Conservation (phyloP, 805 yeast genomes). For the Candida maesae region DNA sequence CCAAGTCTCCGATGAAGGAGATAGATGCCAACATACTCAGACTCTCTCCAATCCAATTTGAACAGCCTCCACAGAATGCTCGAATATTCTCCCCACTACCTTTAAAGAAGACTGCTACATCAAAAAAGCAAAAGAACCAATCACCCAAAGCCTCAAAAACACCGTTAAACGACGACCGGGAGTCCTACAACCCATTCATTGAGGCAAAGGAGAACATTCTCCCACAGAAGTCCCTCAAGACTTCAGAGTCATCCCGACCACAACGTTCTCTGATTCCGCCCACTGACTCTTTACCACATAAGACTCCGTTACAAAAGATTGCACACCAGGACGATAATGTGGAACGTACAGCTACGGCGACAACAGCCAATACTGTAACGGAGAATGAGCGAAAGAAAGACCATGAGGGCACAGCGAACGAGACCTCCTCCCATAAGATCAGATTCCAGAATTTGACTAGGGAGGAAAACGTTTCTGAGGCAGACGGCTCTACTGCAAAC, state of each 20-base stretch:
- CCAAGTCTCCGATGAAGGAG: constrained; percentile 22
- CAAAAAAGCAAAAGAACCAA: too few relatives aligned
- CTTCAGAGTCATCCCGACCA: not conserved
- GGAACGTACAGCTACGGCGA: not conserved
- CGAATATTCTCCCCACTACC: too few relatives aligned
- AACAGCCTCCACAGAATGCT: too few relatives aligned
- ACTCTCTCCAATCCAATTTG: constrained; percentile 23
- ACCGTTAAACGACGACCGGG: too few relatives aligned
- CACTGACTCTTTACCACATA: not conserved
- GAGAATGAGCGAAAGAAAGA: constrained; percentile 9
- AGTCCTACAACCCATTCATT: constrained; percentile 6
- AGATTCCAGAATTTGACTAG: constrained; percentile 42
- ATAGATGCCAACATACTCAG: constrained; percentile 14
- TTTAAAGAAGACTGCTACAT: too few relatives aligned
- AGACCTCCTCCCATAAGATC: constrained; percentile 43
- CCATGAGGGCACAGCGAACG: constrained; percentile 29
- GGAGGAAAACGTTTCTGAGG: constrained; percentile 20
- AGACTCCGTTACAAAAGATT: too few relatives aligned
- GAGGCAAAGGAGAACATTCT: not conserved
- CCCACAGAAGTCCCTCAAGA: too few relatives aligned
- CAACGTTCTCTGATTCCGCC: not conserved
- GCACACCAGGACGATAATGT: too few relatives aligned
- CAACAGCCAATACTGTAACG: not conserved
- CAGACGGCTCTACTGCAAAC: constrained; percentile 8
- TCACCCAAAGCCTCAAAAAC: too few relatives aligned